Conservation (phyloP, 2,329 filamentous ascomycete genomes). For the Samsoniella hepiali region DNA sequence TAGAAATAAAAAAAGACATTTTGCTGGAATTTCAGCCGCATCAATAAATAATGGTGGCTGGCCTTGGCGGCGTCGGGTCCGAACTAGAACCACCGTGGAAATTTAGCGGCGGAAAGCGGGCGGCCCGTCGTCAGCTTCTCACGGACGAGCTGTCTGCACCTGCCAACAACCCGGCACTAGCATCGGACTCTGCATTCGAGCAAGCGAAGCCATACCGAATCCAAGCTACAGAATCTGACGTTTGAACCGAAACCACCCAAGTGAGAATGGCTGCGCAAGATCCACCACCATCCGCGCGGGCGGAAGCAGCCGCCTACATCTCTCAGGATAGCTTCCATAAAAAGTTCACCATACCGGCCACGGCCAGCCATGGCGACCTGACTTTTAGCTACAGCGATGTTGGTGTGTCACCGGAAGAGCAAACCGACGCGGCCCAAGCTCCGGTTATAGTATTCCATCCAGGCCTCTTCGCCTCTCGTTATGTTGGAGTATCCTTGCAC, state of each 20-base stretch:
- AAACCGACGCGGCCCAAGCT: slow-evolving; percentile 8
- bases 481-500: slow-evolving; percentile 32
- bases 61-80: neutral
- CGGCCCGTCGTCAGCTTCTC: neutral
- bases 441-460: slow-evolving; percentile 31
- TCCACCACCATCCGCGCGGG: slow-evolving; percentile 1
- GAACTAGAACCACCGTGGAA: neutral
- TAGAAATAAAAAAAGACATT: neutral
- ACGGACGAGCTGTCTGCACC: neutral
- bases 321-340: slow-evolving; percentile 27
- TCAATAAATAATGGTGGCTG: neutral
- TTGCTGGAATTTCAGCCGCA: neutral
- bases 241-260: neutral
- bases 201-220: neutral
- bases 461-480: slow-evolving; percentile 28
- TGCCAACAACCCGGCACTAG: neutral
- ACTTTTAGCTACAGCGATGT: slow-evolving; percentile 30
- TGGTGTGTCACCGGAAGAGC: slow-evolving; percentile 19
- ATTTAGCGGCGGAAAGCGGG: slow-evolving; percentile 9
- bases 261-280: neutral
- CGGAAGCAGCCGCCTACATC: slow-evolving; percentile 21
- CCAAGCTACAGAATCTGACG: neutral
- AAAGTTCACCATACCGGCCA: slow-evolving; percentile 27
- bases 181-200: neutral
- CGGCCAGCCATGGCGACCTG: slow-evolving; percentile 23